These are phyloP conservation scores for Eimeria mitis DNA, from an alignment of 169 alveolate genomes.

Conservation along the genomic window DNA sequence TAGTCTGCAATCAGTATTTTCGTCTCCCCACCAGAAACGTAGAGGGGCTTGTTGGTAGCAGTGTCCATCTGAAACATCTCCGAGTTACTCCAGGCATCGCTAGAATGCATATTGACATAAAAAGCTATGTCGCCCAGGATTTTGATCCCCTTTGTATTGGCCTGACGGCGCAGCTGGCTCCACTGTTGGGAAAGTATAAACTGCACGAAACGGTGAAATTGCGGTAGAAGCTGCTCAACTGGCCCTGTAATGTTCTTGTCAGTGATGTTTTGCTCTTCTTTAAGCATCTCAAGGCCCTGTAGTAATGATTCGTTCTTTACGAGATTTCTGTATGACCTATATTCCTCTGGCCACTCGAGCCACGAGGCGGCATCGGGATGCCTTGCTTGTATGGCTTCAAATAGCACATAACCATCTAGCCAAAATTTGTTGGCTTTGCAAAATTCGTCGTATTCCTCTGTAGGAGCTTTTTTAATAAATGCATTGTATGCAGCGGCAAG, in stretches of 20 bases:
- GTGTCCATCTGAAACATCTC: conserved; percentile 79
- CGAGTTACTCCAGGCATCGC: conserved; percentile 81
- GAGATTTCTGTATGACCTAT: conserved; percentile 33
- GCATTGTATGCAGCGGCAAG: conserved; percentile 66
- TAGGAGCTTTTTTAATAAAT: not conserved
- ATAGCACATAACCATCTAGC: conserved; percentile 80
- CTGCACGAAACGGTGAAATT: conserved; percentile 76
- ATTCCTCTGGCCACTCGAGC: conserved; percentile 81
- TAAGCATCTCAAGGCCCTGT: conserved; percentile 14
- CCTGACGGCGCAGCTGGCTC: conserved; percentile 70
- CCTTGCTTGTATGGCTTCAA: conserved; percentile 81
- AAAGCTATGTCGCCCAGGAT: conserved; percentile 80
- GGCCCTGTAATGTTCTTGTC: not conserved
- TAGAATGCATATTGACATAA: conserved; percentile 73
- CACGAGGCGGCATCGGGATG: conserved; percentile 75
- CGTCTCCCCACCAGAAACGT: conserved; percentile 78
- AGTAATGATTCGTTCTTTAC: conserved; percentile 52
- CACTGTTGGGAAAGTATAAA: conserved; percentile 68
- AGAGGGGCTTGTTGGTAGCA: conserved; percentile 72
- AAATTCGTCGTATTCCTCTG: conserved; percentile 67
- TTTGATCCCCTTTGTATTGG: conserved; percentile 58
- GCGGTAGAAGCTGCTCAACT: conserved; percentile 58
- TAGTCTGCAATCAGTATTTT: not conserved
- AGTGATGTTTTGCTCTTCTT: not conserved
- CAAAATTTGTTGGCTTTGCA: conserved; percentile 65